Conservation (phyloP, 2,329 filamentous ascomycete species). For the Coniochaeta sp. region DNA sequence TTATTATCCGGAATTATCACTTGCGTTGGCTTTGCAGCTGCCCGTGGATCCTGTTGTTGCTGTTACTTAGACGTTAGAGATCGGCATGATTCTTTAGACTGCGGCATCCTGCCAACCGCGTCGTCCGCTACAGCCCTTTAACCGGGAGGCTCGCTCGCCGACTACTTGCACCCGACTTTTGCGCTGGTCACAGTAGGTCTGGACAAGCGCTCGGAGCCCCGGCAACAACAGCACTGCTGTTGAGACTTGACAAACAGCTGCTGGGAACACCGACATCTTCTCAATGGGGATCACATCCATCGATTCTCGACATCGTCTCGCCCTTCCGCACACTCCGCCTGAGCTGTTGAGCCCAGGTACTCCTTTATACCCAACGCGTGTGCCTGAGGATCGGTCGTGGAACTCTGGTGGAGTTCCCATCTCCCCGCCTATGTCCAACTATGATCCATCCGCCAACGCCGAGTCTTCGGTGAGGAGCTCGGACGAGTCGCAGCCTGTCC, state of each 20-base stretch:
- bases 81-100: not conserved
- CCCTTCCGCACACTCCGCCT: slow-evolving; percentile 46
- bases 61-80: not conserved
- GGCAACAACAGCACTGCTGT: not conserved
- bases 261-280: slow-evolving; percentile 17
- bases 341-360: slow-evolving; percentile 45
- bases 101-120: not conserved
- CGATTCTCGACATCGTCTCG: slow-evolving; percentile 42
- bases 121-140: not conserved
- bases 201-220: not conserved
- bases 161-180: not conserved
- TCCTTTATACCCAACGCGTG: slow-evolving; percentile 36
- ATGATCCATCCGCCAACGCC: slow-evolving; percentile 40
- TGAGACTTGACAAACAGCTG: slow-evolving; percentile 10
- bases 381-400: slow-evolving; percentile 37
- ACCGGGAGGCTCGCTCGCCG: not conserved
- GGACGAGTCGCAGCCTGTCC: slow-evolving; percentile 27
- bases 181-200: not conserved
- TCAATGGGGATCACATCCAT: slow-evolving; percentile 50
- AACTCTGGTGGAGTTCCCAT: slow-evolving; percentile 32
- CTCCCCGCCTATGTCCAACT: slow-evolving; percentile 51
- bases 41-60: not conserved
- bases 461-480: slow-evolving; percentile 32
- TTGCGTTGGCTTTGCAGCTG: not conserved
- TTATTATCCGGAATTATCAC: slow-evolving; percentile 1